These are phyloP conservation scores for Penicillium crystallinum DNA, from an alignment of 495 filamentous ascomycete species.

Conservation along the genomic window DNA sequence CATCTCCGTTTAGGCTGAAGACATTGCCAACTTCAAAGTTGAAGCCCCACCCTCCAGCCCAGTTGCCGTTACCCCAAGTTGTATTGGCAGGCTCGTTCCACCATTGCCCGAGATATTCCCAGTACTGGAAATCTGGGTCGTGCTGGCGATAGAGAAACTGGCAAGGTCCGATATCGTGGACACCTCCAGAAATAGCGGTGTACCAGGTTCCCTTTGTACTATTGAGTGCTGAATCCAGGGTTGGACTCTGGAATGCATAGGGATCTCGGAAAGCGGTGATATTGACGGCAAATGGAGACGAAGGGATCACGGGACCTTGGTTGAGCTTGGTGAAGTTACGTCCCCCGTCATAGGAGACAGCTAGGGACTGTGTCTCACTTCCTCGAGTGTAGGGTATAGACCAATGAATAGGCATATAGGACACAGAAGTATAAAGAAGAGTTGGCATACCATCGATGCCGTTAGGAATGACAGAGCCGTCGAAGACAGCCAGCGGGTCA, in stretches of 20 bases:
- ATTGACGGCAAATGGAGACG: conserved; percentile 9
- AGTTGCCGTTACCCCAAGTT: conserved; percentile 20
- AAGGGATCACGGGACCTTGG: conserved; percentile 14
- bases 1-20: conserved; percentile 12
- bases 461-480: conserved; percentile 18
- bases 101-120: conserved; percentile 22
- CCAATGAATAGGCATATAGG: conserved; percentile 22
- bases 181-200: conserved; percentile 15
- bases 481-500: conserved; percentile 19
- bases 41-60: conserved; percentile 19
- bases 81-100: conserved; percentile 16
- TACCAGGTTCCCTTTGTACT: conserved; percentile 14
- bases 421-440: conserved; percentile 20
- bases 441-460: conserved; percentile 18
- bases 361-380: conserved; percentile 19
- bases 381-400: conserved; percentile 21
- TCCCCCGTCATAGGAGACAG: conserved; percentile 15
- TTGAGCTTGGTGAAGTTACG: conserved; percentile 17
- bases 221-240: conserved; percentile 7
- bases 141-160: conserved; percentile 19
- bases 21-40: conserved; percentile 20
- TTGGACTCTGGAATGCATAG: conserved; percentile 16
- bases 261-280: conserved; percentile 23
- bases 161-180: conserved; percentile 13
- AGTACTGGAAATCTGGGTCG: conserved; percentile 13